A percentile compares a stretch with the other conserved stretches of the same genome.
These are phyloP conservation scores for Lasiodiplodia citricola DNA, from an alignment of 2,329 filamentous ascomycete genomes.

Conservation along the genomic window DNA sequence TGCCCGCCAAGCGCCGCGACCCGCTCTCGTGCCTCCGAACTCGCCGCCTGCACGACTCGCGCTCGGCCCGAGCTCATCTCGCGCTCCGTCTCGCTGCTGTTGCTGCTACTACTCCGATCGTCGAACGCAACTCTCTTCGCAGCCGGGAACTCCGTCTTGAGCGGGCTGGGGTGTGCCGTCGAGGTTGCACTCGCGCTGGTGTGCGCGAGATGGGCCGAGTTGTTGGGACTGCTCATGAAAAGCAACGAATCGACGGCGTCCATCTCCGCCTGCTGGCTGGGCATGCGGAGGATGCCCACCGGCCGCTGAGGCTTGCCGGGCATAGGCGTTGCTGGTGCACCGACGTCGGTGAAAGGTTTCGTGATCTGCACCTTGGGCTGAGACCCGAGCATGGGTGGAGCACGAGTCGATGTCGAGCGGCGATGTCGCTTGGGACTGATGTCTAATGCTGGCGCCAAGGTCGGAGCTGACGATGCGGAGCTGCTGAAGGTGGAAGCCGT, in stretches of 20 bases:
- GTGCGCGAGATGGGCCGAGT: conserved; percentile 55
- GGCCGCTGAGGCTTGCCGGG: conserved; percentile 42
- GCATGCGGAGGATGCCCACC: conserved; percentile 66
- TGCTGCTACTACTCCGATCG: conserved; percentile 16
- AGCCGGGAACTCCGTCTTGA: conserved; percentile 35
- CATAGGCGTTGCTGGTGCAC: conserved; percentile 36
- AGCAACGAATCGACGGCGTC: conserved; percentile 81
- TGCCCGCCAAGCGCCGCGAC: conserved; percentile 8
- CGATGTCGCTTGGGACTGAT: conserved; percentile 42
- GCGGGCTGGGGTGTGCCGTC: conserved; percentile 36
- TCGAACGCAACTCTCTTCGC: conserved; percentile 27
- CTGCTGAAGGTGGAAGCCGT: conserved; percentile 39
- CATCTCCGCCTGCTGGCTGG: conserved; percentile 74
- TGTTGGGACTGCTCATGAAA: conserved; percentile 81
- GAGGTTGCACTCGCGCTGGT: conserved; percentile 3
- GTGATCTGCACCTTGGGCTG: conserved; percentile 35
- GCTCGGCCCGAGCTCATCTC: neutral
- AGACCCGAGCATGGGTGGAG: conserved; percentile 40
- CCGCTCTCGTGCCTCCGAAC: conserved; percentile 7
- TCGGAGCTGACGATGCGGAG: conserved; percentile 30
- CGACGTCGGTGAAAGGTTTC: conserved; percentile 28
- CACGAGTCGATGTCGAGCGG: conserved; percentile 40
- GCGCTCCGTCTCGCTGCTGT: conserved; percentile 3
- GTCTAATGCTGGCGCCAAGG: conserved; percentile 42
- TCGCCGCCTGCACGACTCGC: conserved; percentile 8